phyloP scores from a whole-genome alignment of 2,329 filamentous ascomycete species.

The Whalleya microplaca region DNA sequence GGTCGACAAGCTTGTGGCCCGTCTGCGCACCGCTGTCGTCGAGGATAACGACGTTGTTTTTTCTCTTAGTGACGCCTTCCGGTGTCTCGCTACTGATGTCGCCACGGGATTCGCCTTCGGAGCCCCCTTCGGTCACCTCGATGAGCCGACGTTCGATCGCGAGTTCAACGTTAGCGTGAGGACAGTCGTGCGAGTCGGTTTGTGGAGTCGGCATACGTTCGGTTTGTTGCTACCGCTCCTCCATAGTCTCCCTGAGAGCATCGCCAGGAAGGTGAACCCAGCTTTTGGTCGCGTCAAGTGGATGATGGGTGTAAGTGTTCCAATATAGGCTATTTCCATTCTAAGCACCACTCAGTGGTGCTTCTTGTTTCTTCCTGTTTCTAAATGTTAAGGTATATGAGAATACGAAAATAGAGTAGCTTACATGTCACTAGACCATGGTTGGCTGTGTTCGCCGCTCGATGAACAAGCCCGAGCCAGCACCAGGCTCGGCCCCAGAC shows the following conservation, averaged over 20 bases:
- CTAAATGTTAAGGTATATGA: background rate
- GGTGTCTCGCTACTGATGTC: slow-evolving; percentile 30
- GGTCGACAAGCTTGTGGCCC: slow-evolving; percentile 24
- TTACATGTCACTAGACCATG: slow-evolving; percentile 21
- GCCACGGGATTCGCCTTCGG: slow-evolving; percentile 32
- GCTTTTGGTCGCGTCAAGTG: slow-evolving; percentile 30
- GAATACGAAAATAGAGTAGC: background rate
- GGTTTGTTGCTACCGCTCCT: slow-evolving; percentile 25
- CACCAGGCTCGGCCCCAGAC: slow-evolving; percentile 21
- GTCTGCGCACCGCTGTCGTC: slow-evolving; percentile 15
- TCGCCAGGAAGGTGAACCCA: slow-evolving; percentile 27
- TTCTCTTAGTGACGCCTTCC: slow-evolving; percentile 28
- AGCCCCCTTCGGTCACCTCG: slow-evolving; percentile 27
- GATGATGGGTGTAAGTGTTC: slow-evolving; percentile 28
- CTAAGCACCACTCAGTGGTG: too few species aligned
- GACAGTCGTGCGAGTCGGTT: slow-evolving; percentile 25
- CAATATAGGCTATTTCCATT: too few species aligned
- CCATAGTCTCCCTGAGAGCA: slow-evolving; percentile 27
- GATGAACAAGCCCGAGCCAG: slow-evolving; percentile 30
- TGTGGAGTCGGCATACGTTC: slow-evolving; percentile 26
- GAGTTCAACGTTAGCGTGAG: slow-evolving; percentile 30
- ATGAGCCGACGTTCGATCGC: slow-evolving; percentile 31
- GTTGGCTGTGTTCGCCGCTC: slow-evolving; percentile 25
- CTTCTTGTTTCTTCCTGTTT: too few species aligned
- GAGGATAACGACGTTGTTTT: slow-evolving; percentile 5